A percentile compares a stretch with the other conserved stretches of the same genome.
phyloP scores from a whole-genome alignment of 179 eudicot genomes.

The Beta lomatogona region DNA sequence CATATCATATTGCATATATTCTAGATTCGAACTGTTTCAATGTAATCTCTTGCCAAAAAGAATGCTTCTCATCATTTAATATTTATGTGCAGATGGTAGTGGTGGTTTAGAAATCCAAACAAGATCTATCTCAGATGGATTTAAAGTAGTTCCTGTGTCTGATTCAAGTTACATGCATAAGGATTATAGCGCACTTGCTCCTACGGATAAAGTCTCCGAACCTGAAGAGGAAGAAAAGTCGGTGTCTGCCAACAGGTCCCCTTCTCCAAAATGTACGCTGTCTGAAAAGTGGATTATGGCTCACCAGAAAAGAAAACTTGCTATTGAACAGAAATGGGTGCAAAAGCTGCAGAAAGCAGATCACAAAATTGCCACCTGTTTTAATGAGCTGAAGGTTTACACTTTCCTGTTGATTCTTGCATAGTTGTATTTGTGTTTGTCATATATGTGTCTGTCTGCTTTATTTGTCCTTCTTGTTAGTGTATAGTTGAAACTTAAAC shows the following conservation, averaged over 20 bases:
- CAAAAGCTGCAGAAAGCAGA: slow-evolving; percentile 73
- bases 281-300: slow-evolving; percentile 87
- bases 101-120: slow-evolving; percentile 33
- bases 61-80: background rate
- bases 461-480: background rate
- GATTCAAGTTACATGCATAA: slow-evolving; percentile 34
- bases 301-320: slow-evolving; percentile 65
- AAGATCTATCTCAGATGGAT: slow-evolving; percentile 37
- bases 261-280: slow-evolving; percentile 69
- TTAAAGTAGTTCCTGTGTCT: slow-evolving; percentile 33
- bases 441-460: background rate
- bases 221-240: slow-evolving; percentile 53
- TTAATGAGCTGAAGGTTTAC: slow-evolving; percentile 75
- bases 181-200: slow-evolving; percentile 29
- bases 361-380: slow-evolving; percentile 62
- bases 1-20: background rate
- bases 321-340: slow-evolving; percentile 62
- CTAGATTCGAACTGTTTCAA: background rate
- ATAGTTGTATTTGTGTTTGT: background rate
- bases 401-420: slow-evolving; percentile 14
- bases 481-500: too few relatives aligned
- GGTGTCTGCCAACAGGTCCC: slow-evolving; percentile 36
- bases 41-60: background rate
- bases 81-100: slow-evolving; percentile 28
- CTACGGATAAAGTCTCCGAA: slow-evolving; percentile 38